Evolutionary conservation across 2,329 filamentous ascomycete species (phyloP), one percentile per base, ranked within the genome.

Genomic region (Aspergillus sojae): DNA sequence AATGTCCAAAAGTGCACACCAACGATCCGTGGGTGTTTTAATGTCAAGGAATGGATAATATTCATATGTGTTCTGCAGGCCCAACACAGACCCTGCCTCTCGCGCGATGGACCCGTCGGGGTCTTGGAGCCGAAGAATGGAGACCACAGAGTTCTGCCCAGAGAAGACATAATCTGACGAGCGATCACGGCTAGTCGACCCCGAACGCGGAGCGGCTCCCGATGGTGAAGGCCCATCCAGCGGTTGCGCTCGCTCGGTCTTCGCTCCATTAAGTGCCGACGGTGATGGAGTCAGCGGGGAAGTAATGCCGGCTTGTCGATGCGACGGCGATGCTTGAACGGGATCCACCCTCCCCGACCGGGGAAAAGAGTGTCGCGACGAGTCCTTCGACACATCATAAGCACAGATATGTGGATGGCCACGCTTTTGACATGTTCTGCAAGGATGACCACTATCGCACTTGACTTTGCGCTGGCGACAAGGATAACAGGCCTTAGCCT

Each of bases 381-480:
- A 43, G n/a, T 32, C 21, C 26, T 61, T 60, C 16, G 55, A 41
- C 12, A 62, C 28, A 59, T 66, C 63, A 48, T 73, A 75, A 0
- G 67, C 66, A 56, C 74, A 76, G 11, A 76, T 74, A 10, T 73
- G 58, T 3, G 72, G 71, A 53, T 76, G 73, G 16, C 67, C 70
- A 3, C 74, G 65, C 36, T 67, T 68, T 21, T 62, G 62, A 57
- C 75, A 76, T 0, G 71, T 76, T 21, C 62, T 64, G 61, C 75
- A 76, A 12, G 74, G 74, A 6, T 71, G 65, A 2, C 23, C 56
- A 3, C 70, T 71, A 46, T 77, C 74, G 45, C 76, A 78, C 63
- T 77, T 76, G 14, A 77, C 75, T 57, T 78, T 77, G n/a, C 75
- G 71, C 60, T 75, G 72, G 19, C 71, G 70, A 61, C 75, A 77